These are phyloP conservation scores for Nasturtium officinale DNA, from an alignment of 345 rosid genomes.

Conservation along the genomic window DNA sequence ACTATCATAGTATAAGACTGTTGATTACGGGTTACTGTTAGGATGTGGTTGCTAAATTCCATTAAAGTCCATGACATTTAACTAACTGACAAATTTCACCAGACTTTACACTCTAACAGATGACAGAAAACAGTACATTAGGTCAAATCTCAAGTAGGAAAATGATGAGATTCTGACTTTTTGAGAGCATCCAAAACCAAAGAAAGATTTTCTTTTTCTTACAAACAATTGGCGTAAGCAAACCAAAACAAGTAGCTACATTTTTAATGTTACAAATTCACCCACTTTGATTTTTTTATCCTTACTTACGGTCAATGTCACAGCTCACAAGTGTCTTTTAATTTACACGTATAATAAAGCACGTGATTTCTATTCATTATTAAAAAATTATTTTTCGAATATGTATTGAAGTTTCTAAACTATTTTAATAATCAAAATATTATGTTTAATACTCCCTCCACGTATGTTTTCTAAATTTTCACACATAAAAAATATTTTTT, in stretches of 20 bases:
- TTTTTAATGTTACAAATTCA: slow-evolving; percentile 11
- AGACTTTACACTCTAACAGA: slow-evolving; percentile 28
- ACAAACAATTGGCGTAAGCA: background rate
- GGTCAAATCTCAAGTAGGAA: slow-evolving; percentile 37
- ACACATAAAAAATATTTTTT: too few relatives aligned
- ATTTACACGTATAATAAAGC: background rate
- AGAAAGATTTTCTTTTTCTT: background rate
- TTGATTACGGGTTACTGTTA: slow-evolving; percentile 33
- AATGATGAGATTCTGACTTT: slow-evolving; percentile 21
- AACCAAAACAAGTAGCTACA: slow-evolving; percentile 27
- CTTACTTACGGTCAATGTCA: background rate
- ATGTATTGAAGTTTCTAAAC: background rate
- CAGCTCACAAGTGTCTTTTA: background rate
- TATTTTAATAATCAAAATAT: background rate
- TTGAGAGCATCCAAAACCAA: slow-evolving; percentile 15
- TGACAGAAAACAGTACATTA: slow-evolving; percentile 22
- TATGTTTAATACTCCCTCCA: background rate
- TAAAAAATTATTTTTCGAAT: background rate
- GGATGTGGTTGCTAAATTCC: slow-evolving; percentile 23
- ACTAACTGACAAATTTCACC: slow-evolving; percentile 31
- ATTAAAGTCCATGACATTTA: slow-evolving; percentile 20
- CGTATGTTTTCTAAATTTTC: too few relatives aligned
- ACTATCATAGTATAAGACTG: slow-evolving; percentile 25
- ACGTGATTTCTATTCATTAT: background rate
- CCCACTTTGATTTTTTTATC: background rate